Evolutionary conservation across 1,284 basidiomycete species (phyloP).

Genomic region (Boletus holoroseus): DNA sequence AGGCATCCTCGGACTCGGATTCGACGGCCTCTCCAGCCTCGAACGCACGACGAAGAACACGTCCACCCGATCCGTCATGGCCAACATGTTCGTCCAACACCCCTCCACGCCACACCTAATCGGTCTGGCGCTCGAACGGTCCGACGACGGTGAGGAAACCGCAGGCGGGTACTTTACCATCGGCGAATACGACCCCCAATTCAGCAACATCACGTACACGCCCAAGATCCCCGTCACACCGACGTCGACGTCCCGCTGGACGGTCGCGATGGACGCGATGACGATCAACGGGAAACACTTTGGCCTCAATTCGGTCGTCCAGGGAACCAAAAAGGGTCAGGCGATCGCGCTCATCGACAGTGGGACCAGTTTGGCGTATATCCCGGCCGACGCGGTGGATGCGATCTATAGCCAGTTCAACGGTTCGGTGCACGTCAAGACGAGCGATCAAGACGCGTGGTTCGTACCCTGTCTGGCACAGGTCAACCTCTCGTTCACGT

Average conservation of each 20-base stretch:
- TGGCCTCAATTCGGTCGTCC: conserved; percentile 26
- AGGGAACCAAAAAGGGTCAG: conserved; percentile 30
- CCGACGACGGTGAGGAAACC: conserved; percentile 35
- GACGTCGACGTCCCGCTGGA: conserved; percentile 36
- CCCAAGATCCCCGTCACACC: conserved; percentile 36
- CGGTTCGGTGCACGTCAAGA: conserved; percentile 34
- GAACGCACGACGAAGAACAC: conserved; percentile 17
- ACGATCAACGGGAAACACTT: conserved; percentile 29
- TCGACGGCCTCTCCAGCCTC: conserved; percentile 24
- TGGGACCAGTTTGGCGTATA: conserved; percentile 37
- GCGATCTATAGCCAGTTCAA: conserved; percentile 38
- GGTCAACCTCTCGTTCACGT: conserved; percentile 37
- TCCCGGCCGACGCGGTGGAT: conserved; percentile 33
- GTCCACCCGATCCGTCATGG: conserved; percentile 21
- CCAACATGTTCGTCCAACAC: conserved; percentile 40
- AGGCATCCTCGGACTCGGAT: conserved; percentile 28
- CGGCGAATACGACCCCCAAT: conserved; percentile 40
- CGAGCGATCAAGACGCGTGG: conserved; percentile 31
- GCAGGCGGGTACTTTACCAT: conserved; percentile 40
- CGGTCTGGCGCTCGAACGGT: conserved; percentile 40
- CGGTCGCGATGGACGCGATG: conserved; percentile 37
- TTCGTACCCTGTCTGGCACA: conserved; percentile 41
- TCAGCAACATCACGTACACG: conserved; percentile 28
- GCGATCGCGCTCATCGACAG: conserved; percentile 40
- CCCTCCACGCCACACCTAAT: conserved; percentile 37